Conservation (phyloP, 176 grass and related monocot genomes). For the Paspalum vaginatum region DNA sequence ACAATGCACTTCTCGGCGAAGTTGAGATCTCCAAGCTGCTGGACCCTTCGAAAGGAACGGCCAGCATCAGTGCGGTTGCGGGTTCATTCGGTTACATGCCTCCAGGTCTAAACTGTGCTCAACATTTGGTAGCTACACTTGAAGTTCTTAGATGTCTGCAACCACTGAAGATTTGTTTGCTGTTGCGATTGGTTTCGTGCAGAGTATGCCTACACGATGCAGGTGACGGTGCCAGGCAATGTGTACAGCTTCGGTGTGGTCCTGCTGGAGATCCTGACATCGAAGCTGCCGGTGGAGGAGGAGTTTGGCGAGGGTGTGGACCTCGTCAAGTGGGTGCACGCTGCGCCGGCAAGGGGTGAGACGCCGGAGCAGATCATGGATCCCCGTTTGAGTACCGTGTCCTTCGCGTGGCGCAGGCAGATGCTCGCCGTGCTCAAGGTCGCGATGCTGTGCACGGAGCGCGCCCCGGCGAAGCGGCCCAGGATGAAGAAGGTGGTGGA, state of each 20-base stretch:
- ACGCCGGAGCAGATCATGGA: constrained; percentile 97
- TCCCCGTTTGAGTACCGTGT: constrained; percentile 75
- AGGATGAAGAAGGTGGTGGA: constrained; percentile 92
- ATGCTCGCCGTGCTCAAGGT: constrained; percentile 89
- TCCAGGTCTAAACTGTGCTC: constrained; percentile 60
- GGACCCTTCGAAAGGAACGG: constrained; percentile 89
- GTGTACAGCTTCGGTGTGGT: constrained; percentile 97
- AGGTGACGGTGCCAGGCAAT: constrained; percentile 86
- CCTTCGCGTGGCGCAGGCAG: constrained; percentile 89
- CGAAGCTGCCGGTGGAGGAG: constrained; percentile 78
- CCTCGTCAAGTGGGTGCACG: constrained; percentile 93
- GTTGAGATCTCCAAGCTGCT: constrained; percentile 94
- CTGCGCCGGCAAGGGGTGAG: constrained; percentile 61
- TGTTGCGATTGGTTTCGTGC: constrained; percentile 38
- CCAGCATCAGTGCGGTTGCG: constrained; percentile 89
- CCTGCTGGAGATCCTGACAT: constrained; percentile 88
- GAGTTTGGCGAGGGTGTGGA: constrained; percentile 84
- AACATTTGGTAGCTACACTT: not conserved
- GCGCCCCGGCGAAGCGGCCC: constrained; percentile 64
- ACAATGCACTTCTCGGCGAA: constrained; percentile 76
- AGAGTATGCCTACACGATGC: constrained; percentile 99
- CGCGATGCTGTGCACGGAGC: constrained; percentile 79
- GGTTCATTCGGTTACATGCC: constrained; percentile 97
- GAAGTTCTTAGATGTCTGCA: not conserved
- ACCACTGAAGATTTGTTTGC: constrained; percentile 8